These are phyloP conservation scores for Coleophoma eucalyptorum DNA, from an alignment of 2,329 filamentous ascomycete genomes.

Conservation along the genomic window DNA sequence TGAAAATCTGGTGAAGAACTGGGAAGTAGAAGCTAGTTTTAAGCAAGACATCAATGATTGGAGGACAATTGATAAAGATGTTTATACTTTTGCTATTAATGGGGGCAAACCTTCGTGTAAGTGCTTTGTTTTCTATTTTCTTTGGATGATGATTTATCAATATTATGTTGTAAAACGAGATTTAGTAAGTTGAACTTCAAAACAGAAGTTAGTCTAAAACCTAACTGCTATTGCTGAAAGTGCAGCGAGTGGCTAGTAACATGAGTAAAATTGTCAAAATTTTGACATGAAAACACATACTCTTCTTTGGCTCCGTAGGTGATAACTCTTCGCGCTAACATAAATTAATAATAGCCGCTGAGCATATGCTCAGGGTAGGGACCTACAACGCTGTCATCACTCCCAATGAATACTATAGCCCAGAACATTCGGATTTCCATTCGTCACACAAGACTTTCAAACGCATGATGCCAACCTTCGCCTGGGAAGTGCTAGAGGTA, in stretches of 20 bases:
- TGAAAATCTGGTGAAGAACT: constrained; percentile 70
- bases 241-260: no score
- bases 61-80: constrained; percentile 57
- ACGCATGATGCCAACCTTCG: constrained; percentile 69
- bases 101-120: constrained; percentile 45
- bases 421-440: constrained; percentile 56
- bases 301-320: no score
- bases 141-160: background rate
- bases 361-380: constrained; percentile 65
- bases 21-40: constrained; percentile 69
- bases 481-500: constrained; percentile 67
- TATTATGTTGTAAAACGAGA: no score
- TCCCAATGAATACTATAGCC: constrained; percentile 61
- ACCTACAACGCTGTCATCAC: constrained; percentile 67
- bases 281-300: no score
- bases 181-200: no score
- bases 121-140: background rate
- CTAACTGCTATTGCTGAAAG: no score
- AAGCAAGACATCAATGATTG: constrained; percentile 58
- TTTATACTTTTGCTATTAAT: constrained; percentile 62
- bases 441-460: constrained; percentile 68
- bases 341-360: constrained; percentile 32
- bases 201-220: no score
- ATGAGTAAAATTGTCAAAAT: no score
- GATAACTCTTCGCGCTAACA: background rate